Evolutionary conservation across 768 basidiomycete species (phyloP).

Genomic region (Boletus fagicola): DNA sequence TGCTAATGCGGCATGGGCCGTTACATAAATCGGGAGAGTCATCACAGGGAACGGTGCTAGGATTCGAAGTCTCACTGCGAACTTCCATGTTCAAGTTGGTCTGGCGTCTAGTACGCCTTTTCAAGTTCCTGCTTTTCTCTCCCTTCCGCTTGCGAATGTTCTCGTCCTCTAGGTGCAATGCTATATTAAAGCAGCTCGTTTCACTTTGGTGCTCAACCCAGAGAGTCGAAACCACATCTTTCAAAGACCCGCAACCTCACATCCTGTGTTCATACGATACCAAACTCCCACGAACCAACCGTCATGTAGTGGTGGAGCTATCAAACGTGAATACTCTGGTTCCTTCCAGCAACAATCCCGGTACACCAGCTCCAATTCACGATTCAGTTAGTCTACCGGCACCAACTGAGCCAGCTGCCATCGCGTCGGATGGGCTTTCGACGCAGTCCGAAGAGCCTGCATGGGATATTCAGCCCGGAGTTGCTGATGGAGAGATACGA

Average conservation of each 20-base stretch:
- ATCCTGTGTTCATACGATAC: not conserved
- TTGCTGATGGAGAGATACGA: too few species aligned
- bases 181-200: not conserved
- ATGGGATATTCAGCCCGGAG: too few species aligned
- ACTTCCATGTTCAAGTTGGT: not conserved
- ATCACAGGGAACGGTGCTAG: too few species aligned
- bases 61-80: too few species aligned
- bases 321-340: not conserved
- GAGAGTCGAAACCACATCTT: not conserved
- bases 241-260: not conserved
- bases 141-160: not conserved
- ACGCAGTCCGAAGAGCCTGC: too few species aligned
- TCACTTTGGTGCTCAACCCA: not conserved
- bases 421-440: too few species aligned
- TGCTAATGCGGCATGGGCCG: too few species aligned
- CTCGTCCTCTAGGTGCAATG: not conserved
- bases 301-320: not conserved
- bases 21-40: too few species aligned
- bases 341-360: not conserved
- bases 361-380: not conserved
- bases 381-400: too few species aligned
- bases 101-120: not conserved
- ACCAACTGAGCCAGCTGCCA: too few species aligned
- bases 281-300: too few species aligned
- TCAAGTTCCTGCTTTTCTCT: not conserved